A percentile compares a stretch with the other conserved stretches of the same genome.
phyloP scores from a whole-genome alignment of 2,329 filamentous ascomycete genomes.

The Cladosporium sp. region DNA sequence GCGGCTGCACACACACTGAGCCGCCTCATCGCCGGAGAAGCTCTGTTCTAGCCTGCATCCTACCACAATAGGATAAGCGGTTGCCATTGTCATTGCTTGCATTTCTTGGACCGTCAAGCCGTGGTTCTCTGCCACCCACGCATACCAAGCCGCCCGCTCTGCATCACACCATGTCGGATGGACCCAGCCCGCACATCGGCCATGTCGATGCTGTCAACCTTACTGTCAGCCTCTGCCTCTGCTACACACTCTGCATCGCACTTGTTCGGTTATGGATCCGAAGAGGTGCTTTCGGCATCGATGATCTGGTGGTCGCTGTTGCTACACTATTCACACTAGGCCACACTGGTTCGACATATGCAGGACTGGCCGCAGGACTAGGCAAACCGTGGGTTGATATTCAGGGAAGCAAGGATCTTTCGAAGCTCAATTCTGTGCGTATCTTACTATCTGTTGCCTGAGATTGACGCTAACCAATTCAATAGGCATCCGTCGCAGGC shows the following conservation, averaged over 20 bases:
- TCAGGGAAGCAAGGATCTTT: slow-evolving; percentile 14
- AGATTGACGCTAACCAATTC: not conserved
- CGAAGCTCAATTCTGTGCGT: slow-evolving; percentile 20
- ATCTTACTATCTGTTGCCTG: not conserved
- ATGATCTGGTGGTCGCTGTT: slow-evolving; percentile 27
- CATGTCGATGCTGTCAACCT: slow-evolving; percentile 21
- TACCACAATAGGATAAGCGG: not conserved
- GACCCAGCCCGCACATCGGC: not conserved
- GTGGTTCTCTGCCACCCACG: slow-evolving; percentile 4
- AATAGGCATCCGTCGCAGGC: slow-evolving; percentile 24
- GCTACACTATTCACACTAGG: slow-evolving; percentile 27
- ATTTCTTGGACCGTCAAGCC: slow-evolving; percentile 3
- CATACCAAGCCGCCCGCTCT: slow-evolving; percentile 4
- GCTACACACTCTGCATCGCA: slow-evolving; percentile 28
- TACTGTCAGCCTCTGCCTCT: slow-evolving; percentile 29
- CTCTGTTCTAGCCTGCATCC: not conserved
- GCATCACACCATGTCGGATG: slow-evolving; percentile 6
- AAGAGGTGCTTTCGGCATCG: slow-evolving; percentile 24
- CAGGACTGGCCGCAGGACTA: slow-evolving; percentile 25
- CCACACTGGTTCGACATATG: slow-evolving; percentile 27
- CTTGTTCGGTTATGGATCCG: slow-evolving; percentile 28
- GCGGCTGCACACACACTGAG: not conserved
- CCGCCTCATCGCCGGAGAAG: slow-evolving; percentile 2
- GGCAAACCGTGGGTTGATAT: slow-evolving; percentile 25
- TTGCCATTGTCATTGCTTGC: not conserved